phyloP scores from a whole-genome alignment of 1,139 yeast genomes.

The Schwanniomyces etchellsii region DNA sequence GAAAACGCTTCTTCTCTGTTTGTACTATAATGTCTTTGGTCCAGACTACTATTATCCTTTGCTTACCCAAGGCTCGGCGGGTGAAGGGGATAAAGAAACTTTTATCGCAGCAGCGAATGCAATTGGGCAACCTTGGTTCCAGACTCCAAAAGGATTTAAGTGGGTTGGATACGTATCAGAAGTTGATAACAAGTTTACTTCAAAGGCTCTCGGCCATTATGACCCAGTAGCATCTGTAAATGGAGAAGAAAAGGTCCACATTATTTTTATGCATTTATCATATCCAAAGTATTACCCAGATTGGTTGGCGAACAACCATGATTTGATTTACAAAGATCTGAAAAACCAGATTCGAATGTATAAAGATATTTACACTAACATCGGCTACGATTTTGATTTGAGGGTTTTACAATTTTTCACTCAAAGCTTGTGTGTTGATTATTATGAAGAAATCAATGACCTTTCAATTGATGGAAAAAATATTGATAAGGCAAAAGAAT shows the following conservation, averaged over 20 bases:
- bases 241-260: conserved; percentile 17
- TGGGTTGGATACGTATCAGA: conserved; percentile 51
- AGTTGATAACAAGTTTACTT: conserved; percentile 28
- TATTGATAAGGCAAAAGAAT: conserved; percentile 16
- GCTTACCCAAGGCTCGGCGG: conserved; percentile 63
- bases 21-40: conserved; percentile 59
- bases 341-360: conserved; percentile 45
- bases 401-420: conserved; percentile 32
- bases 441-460: conserved; percentile 24
- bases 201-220: conserved; percentile 59
- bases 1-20: conserved; percentile 44
- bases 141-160: conserved; percentile 41
- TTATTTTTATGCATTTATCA: conserved; percentile 55
- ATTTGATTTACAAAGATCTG: conserved; percentile 30
- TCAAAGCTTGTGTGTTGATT: conserved; percentile 34
- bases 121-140: conserved; percentile 44
- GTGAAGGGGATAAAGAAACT: conserved; percentile 70
- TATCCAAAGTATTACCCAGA: conserved; percentile 58
- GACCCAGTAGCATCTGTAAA: conserved; percentile 38
- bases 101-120: conserved; percentile 61
- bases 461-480: conserved; percentile 21
- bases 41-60: conserved; percentile 56
- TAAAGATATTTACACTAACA: conserved; percentile 30
- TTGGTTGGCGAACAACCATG: conserved; percentile 42
- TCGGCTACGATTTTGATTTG: conserved; percentile 51